Evolutionary conservation across 1,284 basidiomycete genomes (phyloP).

Genomic region (Mrakiaceae sp.): DNA sequence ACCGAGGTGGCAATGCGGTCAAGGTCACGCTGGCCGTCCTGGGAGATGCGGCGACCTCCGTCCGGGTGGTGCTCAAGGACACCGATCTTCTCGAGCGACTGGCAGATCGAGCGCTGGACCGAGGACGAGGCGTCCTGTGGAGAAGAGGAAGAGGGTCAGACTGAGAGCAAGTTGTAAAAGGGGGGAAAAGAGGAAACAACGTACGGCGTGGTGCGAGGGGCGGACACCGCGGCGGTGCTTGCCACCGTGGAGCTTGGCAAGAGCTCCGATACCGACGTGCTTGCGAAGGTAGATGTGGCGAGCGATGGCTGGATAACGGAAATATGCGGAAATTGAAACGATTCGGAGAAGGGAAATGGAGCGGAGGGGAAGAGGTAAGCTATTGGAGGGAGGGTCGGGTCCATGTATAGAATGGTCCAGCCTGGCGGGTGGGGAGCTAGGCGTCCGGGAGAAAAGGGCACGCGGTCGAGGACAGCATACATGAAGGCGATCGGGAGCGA

Average conservation of each 20-base stretch:
- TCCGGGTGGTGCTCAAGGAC: constrained; percentile 89
- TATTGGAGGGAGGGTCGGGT: constrained; percentile 6
- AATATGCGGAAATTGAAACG: constrained; percentile 5
- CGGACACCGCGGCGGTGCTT: constrained; percentile 90
- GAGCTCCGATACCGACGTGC: constrained; percentile 90
- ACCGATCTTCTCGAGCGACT: constrained; percentile 97
- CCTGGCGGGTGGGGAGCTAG: not conserved
- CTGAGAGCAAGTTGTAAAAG: too few species aligned
- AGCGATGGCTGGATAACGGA: constrained; percentile 53
- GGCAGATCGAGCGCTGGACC: constrained; percentile 84
- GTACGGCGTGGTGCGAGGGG: constrained; percentile 73
- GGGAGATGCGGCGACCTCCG: constrained; percentile 89
- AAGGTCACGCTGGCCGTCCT: constrained; percentile 65
- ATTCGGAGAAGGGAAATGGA: constrained; percentile 42
- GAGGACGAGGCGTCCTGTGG: constrained; percentile 58
- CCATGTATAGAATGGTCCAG: constrained; percentile 11
- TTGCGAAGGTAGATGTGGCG: constrained; percentile 99
- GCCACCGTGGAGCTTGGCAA: constrained; percentile 94
- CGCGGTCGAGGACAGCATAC: not conserved
- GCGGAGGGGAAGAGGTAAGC: not conserved
- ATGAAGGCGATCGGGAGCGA: not conserved
- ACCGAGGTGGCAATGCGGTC: constrained; percentile 91
- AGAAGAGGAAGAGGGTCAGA: too few species aligned
- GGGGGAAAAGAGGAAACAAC: too few species aligned
- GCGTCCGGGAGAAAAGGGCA: not conserved